Base-by-base conservation (phyloP, 2,329 filamentous ascomycete species). In the Podosphaera leucotricha region DNA sequence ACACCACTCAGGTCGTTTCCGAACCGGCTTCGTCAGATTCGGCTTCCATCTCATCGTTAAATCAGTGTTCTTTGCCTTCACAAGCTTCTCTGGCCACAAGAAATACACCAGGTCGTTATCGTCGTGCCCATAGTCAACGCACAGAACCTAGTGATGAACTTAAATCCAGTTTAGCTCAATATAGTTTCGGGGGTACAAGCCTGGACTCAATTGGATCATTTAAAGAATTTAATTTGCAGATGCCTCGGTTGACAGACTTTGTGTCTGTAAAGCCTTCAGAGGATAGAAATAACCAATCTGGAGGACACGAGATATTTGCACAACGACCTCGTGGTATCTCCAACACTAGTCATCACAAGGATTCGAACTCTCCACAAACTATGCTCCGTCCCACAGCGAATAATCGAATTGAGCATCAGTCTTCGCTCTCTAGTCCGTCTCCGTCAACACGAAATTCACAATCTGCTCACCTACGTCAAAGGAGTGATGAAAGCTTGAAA, bases 291-390 rank as follows among this genome's bases (percentile, higher is more conserved):
- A 80, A 61, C 71, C 82, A 56, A 80, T 85, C 61, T 71, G 85
- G 53, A 75, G 85, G 56, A 75, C 85, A 57, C 75, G 85, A 51
- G 94, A 85, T 61, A 72, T 92, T 63, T 82, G 82, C 51, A 78
- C 74, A 46, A 62, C 78, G 47, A 66, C 70, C 51, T 61, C 48
- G 43, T 47, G 41, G 33, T 49, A 55, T 15, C 51, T 49, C 45
- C 35, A 41, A 28, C 37, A 45, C 43, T 28, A 45, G 35, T 38
- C 48, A 20, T 42, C 48, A 20, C 41, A 39, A 47, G 52, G 46
- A 44, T 46, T 54, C 28, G 28, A 13, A 7, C 13, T n/a, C 28
- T 4, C 41, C 48, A 38, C 49, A 53, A 22, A 51, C 55, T 44
- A 55, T 53, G 46, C 54, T 52, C 26, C 53, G 50, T 28, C 53